Conservation (phyloP, 805 yeast genomes). For the Candida multigemmis region DNA sequence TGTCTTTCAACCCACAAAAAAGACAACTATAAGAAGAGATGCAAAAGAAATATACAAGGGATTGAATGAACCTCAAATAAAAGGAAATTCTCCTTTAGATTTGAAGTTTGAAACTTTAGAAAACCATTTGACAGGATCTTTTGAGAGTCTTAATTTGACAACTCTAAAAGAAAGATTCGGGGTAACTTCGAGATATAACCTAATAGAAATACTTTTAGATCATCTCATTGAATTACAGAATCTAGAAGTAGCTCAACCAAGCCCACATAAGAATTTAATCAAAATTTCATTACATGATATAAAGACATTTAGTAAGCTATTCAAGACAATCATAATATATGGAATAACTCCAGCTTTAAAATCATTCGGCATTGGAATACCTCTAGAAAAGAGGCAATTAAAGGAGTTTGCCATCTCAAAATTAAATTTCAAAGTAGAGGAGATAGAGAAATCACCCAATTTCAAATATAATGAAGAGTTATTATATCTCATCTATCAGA, state of each 20-base stretch:
- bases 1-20: too few species aligned
- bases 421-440: conserved; percentile 13
- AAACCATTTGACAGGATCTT: conserved; percentile 9
- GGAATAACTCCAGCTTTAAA: conserved; percentile 64
- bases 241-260: conserved; percentile 15
- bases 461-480: conserved; percentile 10
- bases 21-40: conserved; percentile 20
- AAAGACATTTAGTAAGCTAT: conserved; percentile 56
- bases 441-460: conserved; percentile 5
- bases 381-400: conserved; percentile 50
- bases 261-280: conserved; percentile 27
- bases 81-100: conserved; percentile 25
- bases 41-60: conserved; percentile 28
- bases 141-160: conserved; percentile 14
- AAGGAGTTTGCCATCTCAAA: conserved; percentile 33
- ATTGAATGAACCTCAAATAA: conserved; percentile 19
- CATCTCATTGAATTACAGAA: conserved; percentile 30
- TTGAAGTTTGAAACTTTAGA: conserved; percentile 21
- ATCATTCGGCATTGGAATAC: conserved; percentile 47
- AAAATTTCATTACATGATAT: conserved; percentile 81
- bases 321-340: conserved; percentile 57
- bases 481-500: conserved; percentile 17
- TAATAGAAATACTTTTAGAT: conserved; percentile 23
- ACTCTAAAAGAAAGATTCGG: conserved; percentile 5
- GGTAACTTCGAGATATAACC: conserved; percentile 5